Evolutionary conservation across 2,329 filamentous ascomycete species (phyloP), one percentile per base, ranked within the genome.

Genomic region (Coniella lustricola): DNA sequence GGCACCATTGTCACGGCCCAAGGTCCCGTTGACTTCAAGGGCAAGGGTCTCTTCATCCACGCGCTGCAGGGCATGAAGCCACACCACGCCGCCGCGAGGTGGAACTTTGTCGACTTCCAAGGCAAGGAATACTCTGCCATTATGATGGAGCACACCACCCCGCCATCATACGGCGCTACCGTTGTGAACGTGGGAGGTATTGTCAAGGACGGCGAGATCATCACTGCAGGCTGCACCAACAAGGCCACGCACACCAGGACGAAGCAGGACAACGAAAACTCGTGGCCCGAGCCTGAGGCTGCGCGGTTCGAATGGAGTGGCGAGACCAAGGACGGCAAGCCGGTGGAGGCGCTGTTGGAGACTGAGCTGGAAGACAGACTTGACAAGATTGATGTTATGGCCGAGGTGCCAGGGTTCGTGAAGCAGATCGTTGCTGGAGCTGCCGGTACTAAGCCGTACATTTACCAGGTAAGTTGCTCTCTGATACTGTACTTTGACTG

Each of bases 61-160:
- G 90, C 89, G 35, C 72, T 97, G 44, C 93, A 97, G 71, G 93
- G 90, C 65, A 97, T 97, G 91, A 98, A 98, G 77, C 93, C 93
- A 35, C 93, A 98, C 67, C 94, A 98, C 65, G 87, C 90, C 51
- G 90, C 91, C 53, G 82, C 87, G 25, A 82, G 79, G 55, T 98
- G 93, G 93, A 95, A 93, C 69, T 98, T 96, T 72, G 76, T 81
- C 67, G 81, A 90, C 69, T 95, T 95, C 73, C 90, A 97, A 65
- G 84, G 87, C 13, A 85, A 89, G 18, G 88, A 75, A 17, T 86
- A 89, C 71, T 93, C 90, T 22, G 91, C 90, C 22, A 71, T 95
- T 56, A 74, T 97, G 73, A 98, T 98, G 93, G 87, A 97, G 67
- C 98, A 84, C 67, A 95, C 82, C 33, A 98, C 93, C 1, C 94